Base-by-base conservation (phyloP, 2,329 filamentous ascomycete genomes). In the Fusarium sacchari region DNA sequence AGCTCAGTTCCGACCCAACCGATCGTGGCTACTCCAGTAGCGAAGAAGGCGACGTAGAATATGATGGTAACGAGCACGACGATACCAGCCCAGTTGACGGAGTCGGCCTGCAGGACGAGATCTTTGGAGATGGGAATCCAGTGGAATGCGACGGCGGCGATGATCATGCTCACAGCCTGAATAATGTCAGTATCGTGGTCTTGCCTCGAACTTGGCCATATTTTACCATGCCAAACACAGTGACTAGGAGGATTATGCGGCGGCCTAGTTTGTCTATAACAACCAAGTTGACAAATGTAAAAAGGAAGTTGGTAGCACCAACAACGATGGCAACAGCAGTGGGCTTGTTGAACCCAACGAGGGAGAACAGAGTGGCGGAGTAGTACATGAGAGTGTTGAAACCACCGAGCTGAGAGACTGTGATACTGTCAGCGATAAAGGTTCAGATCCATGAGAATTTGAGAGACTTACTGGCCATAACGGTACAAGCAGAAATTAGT, bases 341-440 rank as follows among this genome's bases (percentile, higher is more conserved):
- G 0, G 86, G 84, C 58, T 88, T 85, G 30, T 80, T 76, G 75
- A 88, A 87, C 4, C 86, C 85, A 30, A 87, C 85, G 10, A 88
- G 82, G 2, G 80, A 77, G 72, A 89, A 88, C 1, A 88, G 77
- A 0, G 83, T 84, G 0, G 85, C 85, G 0, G 83, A 85, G 77
- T 88, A 88, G 78, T 87, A 87, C 67, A 83, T 81, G 42, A 88
- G 80, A 4, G 86, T 85, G 69, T 88, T 89, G 77, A 88, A 87
- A 0, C 86, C 86, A 13, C 84, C 81, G 47, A 88, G 85, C 79
- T 88, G 86, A 18, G 81, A 83, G 44, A 87, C 84, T n/a, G 84
- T 86, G 85, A 87, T 87, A 17, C 87, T 74, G 24, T 84, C 83
- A 62, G 81, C 78, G 46, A 86, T 75, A 13, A 86, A 77, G 22